These are phyloP conservation scores for Chytridium lagenaria DNA, from an alignment of 371 early-diverging fungal genomes.

Conservation along the genomic window DNA sequence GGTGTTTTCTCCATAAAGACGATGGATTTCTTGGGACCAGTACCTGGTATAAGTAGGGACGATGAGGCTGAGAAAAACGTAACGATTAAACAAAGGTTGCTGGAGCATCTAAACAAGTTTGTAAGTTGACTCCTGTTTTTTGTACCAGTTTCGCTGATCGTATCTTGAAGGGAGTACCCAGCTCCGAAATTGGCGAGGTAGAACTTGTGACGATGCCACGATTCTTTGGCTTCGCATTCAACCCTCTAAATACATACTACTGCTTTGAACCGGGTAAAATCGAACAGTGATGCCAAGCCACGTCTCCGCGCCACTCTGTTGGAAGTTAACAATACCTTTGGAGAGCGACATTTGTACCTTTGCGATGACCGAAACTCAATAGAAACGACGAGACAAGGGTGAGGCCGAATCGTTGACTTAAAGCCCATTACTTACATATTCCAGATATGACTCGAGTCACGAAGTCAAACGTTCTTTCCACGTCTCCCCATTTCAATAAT, in stretches of 20 bases:
- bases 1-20: too few species aligned
- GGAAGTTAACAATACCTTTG: constrained; percentile 68
- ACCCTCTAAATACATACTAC: constrained; percentile 61
- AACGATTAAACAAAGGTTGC: too few species aligned
- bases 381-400: constrained; percentile 36
- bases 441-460: constrained; percentile 43
- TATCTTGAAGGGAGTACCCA: neutral
- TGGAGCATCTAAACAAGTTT: too few species aligned
- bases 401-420: constrained; percentile 1
- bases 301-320: constrained; percentile 42
- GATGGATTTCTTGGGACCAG: too few species aligned
- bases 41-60: too few species aligned
- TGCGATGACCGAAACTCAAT: constrained; percentile 33
- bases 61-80: too few species aligned
- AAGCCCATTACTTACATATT: too few species aligned
- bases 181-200: constrained; percentile 35
- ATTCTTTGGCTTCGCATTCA: constrained; percentile 57
- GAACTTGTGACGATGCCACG: constrained; percentile 60
- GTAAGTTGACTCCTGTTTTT: too few species aligned
- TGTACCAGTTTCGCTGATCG: too few species aligned
- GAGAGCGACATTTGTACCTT: constrained; percentile 61
- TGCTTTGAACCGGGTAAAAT: constrained; percentile 38
- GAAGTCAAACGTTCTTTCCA: constrained; percentile 56
- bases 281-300: constrained; percentile 2
- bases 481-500: constrained; percentile 67